Percentiles rank a stretch among this genome's conserved stretches.
Evolutionary conservation across 1,284 basidiomycete genomes (phyloP).

Genomic region (Rhodofomes roseus): DNA sequence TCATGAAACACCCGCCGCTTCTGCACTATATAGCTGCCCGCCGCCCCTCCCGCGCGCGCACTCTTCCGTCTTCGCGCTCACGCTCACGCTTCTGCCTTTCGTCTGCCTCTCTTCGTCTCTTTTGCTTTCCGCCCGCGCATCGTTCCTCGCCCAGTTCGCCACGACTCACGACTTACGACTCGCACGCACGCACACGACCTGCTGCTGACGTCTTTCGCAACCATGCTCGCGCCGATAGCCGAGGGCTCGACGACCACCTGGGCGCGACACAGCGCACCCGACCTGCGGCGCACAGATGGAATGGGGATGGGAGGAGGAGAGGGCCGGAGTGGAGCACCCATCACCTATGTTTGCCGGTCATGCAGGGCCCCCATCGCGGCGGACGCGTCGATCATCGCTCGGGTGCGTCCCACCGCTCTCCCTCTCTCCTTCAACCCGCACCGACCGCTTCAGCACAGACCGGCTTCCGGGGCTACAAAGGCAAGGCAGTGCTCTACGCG

Average conservation of each 20-base stretch:
- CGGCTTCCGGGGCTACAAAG: constrained; percentile 27
- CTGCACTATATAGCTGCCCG: neutral
- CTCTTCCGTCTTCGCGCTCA: too few species aligned
- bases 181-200: neutral
- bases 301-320: neutral
- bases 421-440: constrained; percentile 8
- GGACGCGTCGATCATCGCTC: constrained; percentile 11
- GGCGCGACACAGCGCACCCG: neutral
- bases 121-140: neutral
- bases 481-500: constrained; percentile 26
- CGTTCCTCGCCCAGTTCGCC: neutral
- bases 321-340: neutral
- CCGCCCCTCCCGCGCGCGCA: neutral
- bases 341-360: neutral
- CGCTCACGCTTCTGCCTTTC: too few species aligned
- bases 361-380: neutral
- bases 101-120: neutral
- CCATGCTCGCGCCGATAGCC: neutral
- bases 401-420: constrained; percentile 5
- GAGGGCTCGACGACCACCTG: neutral
- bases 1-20: neutral
- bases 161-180: neutral
- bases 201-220: neutral
- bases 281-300: neutral
- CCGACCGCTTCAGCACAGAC: neutral